These are phyloP conservation scores for Alopecurus myosuroides DNA, from an alignment of 176 grass and related monocot genomes.

Conservation along the genomic window DNA sequence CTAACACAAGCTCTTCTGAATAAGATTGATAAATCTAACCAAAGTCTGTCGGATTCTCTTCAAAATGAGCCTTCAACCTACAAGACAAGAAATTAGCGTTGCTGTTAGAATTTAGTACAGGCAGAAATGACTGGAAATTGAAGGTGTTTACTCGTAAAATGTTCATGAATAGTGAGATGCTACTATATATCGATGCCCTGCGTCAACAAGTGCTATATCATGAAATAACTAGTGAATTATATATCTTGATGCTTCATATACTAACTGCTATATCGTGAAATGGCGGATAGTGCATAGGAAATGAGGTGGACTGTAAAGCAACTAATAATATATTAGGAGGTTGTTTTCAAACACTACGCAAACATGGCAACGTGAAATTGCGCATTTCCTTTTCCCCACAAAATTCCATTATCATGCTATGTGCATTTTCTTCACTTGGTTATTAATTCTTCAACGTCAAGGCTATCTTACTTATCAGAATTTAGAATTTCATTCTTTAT, in stretches of 20 bases:
- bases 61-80: conserved; percentile 97
- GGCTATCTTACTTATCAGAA: conserved; percentile 65
- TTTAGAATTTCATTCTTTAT: conserved; percentile 98
- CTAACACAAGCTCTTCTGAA: background rate
- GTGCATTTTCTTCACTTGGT: conserved; percentile 1
- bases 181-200: background rate
- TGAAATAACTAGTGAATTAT: background rate
- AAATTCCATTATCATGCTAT: background rate
- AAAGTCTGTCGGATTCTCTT: conserved; percentile 88
- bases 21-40: conserved; percentile 44
- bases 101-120: background rate
- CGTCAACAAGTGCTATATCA: background rate
- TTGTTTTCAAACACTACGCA: background rate
- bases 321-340: background rate
- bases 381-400: background rate
- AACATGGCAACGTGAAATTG: background rate
- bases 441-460: background rate
- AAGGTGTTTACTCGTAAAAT: background rate
- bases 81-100: conserved; percentile 11
- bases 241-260: background rate
- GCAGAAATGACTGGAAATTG: background rate
- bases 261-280: background rate
- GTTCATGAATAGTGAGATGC: background rate
- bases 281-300: background rate
- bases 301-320: background rate